A percentile compares a stretch with the other conserved stretches of the same genome.
phyloP scores from a whole-genome alignment of 176 grass and related monocot species.

The Dendrocalamus sinicus region DNA sequence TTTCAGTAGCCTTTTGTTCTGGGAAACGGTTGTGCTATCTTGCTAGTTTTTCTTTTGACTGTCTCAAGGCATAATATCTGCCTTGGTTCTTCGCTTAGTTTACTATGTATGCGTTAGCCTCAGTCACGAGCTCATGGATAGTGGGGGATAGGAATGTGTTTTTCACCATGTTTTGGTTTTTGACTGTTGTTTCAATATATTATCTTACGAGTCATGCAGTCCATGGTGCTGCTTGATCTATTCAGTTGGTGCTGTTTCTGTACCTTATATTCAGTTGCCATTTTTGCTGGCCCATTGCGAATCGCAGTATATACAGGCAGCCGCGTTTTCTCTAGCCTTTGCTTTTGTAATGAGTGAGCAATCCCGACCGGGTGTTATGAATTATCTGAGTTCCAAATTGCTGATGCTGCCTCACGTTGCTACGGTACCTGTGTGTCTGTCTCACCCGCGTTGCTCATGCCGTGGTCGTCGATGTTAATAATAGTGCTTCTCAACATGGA shows the following conservation, averaged over 20 bases:
- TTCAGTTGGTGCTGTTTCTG: background rate
- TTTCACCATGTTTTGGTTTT: conserved; percentile 29
- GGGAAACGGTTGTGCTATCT: conserved; percentile 26
- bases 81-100: conserved; percentile 49
- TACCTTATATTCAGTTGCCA: background rate
- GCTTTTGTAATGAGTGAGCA: background rate
- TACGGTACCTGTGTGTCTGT: background rate
- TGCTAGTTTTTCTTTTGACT: conserved; percentile 35
- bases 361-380: background rate
- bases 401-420: too few relatives aligned
- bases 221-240: background rate
- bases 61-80: conserved; percentile 46
- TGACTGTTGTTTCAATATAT: conserved; percentile 15
- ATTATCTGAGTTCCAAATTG: background rate
- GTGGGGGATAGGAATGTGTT: conserved; percentile 32
- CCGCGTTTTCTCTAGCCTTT: background rate
- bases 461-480: too few relatives aligned
- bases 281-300: background rate
- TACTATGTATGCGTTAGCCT: conserved; percentile 40
- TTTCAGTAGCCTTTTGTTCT: conserved; percentile 27
- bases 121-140: conserved; percentile 47
- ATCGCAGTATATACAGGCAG: background rate
- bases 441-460: background rate
- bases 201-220: conserved; percentile 15
- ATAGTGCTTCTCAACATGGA: background rate